Evolutionary conservation across 2,329 filamentous ascomycete species (phyloP), one percentile per base, ranked within the genome.

Genomic region (Penicillium palitans): DNA sequence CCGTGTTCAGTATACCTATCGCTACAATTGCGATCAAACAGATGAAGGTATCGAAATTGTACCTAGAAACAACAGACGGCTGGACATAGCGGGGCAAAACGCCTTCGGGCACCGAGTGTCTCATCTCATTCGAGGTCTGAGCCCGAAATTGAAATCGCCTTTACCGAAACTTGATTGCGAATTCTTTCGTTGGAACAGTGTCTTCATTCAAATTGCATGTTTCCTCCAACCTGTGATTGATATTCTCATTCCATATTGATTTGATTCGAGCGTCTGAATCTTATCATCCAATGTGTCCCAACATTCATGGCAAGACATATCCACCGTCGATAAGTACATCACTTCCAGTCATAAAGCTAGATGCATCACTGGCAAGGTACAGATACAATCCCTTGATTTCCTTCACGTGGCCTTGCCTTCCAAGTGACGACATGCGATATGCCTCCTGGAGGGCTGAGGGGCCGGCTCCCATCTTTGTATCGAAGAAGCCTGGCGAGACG

Each of bases 391-490:
- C 72, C 61, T 74, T 74, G 1, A 74, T 71, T 57, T 74, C 72
- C 55, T 73, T 73, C 0, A 69, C 68, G 57, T 75, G 65, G 0
- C 73, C 73, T 59, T 74, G 70, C 12, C 73, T 60, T 24, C 72
- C 81, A 17, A 83, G 64, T 2, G 76, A 74, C 0, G 81, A 74
- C 81, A 84, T 83, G 0, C 70, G 69, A 39, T 71, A 72, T 2
- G 70, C 70, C 66, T 84, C 81, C 19, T 83, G 78, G 8, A 79
- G 61, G 2, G 75, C 74, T 2, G 57, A 44, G 0, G 76, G 74
- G 17, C 76, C 71, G 0, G 81, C 81, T 0, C 81, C 80, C 76
- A 85, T 82, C 63, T 82, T 81, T 0, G 83, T 85, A 54, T 83
- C 77, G 63, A 85, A 82, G 69, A 82, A 85, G 0, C 81, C 81